Conservation (phyloP, 176 grass and related monocot genomes). For the Oryza punctata region DNA sequence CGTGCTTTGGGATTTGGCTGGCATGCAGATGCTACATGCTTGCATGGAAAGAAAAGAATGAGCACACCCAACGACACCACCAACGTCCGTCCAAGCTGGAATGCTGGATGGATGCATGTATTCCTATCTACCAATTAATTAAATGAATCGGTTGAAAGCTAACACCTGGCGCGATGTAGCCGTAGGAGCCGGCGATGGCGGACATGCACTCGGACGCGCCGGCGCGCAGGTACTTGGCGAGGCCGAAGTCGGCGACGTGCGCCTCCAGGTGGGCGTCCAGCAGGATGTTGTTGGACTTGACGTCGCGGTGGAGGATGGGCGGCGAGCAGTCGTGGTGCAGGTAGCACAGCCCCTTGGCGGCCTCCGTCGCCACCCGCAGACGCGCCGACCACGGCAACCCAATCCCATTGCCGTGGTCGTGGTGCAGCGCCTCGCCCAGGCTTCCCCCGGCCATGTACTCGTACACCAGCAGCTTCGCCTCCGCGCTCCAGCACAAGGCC, state of each 20-base stretch:
- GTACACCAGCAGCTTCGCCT: slow-evolving; percentile 70
- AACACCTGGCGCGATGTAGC: slow-evolving; percentile 94
- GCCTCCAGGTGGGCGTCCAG: slow-evolving; percentile 63
- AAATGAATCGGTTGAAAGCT: too few relatives aligned
- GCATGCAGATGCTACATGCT: too few relatives aligned
- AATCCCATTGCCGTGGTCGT: neutral
- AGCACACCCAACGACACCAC: too few relatives aligned
- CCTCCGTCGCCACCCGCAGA: slow-evolving; percentile 71
- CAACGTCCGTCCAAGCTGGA: too few relatives aligned
- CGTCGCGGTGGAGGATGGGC: slow-evolving; percentile 77
- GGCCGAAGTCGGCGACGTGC: slow-evolving; percentile 83
- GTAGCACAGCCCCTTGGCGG: slow-evolving; percentile 75
- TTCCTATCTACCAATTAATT: too few relatives aligned
- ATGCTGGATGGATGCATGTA: too few relatives aligned
- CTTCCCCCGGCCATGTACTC: slow-evolving; percentile 81
- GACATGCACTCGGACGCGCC: slow-evolving; percentile 80
- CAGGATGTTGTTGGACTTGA: slow-evolving; percentile 87
- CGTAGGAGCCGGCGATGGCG: slow-evolving; percentile 80
- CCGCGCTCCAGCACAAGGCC: slow-evolving; percentile 45
- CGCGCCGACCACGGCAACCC: slow-evolving; percentile 51
- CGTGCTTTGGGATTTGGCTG: neutral
- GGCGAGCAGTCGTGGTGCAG: slow-evolving; percentile 88
- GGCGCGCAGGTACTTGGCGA: slow-evolving; percentile 68
- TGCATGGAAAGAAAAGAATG: too few relatives aligned
- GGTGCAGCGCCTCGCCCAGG: slow-evolving; percentile 73